Evolutionary conservation across 345 rosid genomes (phyloP).

Genomic region (Lumnitzera littorea): DNA sequence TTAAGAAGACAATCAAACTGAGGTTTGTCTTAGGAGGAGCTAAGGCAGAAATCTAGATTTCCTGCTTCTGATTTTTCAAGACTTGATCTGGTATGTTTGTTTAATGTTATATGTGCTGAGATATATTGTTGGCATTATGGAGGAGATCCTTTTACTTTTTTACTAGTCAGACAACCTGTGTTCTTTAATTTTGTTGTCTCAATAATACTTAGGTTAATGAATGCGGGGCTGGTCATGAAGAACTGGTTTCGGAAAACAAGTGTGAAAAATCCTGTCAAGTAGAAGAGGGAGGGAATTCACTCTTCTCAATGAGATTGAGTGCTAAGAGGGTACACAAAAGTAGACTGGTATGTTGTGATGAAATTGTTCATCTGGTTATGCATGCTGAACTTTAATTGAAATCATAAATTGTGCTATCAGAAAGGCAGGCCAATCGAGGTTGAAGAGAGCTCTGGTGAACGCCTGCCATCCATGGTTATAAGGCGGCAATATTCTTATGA

Average conservation of each 20-base stretch:
- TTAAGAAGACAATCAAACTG: not conserved
- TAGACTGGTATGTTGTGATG: slow-evolving; percentile 16
- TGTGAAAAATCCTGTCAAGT: slow-evolving; percentile 11
- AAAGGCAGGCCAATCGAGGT: slow-evolving; percentile 65
- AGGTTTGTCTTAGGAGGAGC: slow-evolving; percentile 25
- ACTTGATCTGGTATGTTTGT: slow-evolving; percentile 17
- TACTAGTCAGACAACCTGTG: not conserved
- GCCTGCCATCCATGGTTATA: slow-evolving; percentile 42
- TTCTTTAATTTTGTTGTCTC: not conserved
- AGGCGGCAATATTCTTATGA: slow-evolving; percentile 30
- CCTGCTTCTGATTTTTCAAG: slow-evolving; percentile 14
- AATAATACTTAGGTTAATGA: slow-evolving; percentile 17
- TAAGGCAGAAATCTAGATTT: slow-evolving; percentile 14
- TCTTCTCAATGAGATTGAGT: slow-evolving; percentile 8
- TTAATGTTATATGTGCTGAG: not conserved
- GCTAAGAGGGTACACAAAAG: slow-evolving; percentile 14
- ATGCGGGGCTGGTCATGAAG: slow-evolving; percentile 10
- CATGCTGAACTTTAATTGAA: not conserved
- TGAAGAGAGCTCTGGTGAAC: slow-evolving; percentile 34
- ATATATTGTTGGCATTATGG: not conserved
- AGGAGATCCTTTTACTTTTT: not conserved
- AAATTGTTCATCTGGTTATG: not conserved
- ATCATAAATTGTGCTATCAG: slow-evolving; percentile 20
- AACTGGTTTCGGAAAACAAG: slow-evolving; percentile 8
- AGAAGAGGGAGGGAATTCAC: not conserved